phyloP scores from a whole-genome alignment of 805 yeast species.

The Gaillardinia entomophila region DNA sequence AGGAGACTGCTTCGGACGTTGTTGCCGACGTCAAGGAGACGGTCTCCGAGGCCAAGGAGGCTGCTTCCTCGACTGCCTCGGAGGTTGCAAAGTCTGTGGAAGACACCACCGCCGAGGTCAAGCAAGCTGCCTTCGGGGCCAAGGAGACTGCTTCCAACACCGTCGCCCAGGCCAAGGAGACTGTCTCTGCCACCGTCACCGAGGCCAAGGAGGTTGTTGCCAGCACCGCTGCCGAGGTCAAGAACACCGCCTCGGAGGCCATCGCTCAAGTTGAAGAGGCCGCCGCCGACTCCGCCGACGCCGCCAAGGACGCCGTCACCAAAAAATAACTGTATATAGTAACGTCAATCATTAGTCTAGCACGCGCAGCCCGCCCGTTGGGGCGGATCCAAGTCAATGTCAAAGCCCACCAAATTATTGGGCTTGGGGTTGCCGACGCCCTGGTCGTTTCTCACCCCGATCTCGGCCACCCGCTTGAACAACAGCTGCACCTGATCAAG shows the following conservation, averaged over 20 bases:
- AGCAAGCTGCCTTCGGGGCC: too few relatives aligned
- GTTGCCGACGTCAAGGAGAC: conserved; percentile 1
- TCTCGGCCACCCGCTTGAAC: conserved; percentile 30
- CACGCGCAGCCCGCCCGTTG: conserved; percentile 16
- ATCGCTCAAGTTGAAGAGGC: too few relatives aligned
- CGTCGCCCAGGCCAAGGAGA: too few relatives aligned
- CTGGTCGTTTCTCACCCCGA: conserved; percentile 21
- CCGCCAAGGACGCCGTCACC: too few relatives aligned
- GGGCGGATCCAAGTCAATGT: conserved; percentile 19
- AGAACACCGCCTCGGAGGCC: too few relatives aligned
- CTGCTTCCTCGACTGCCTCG: background rate
- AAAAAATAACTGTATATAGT: too few relatives aligned
- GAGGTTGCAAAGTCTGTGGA: background rate
- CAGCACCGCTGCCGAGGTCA: background rate
- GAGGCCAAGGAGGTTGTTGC: background rate
- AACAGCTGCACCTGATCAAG: conserved; percentile 25
- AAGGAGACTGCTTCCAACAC: too few relatives aligned
- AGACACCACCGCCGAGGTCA: too few relatives aligned
- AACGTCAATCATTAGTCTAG: too few relatives aligned
- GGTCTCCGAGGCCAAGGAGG: background rate
- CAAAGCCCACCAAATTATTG: conserved; percentile 23
- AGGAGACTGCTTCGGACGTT: conserved; percentile 1
- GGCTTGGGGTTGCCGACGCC: conserved; percentile 3
- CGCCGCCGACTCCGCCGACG: too few relatives aligned
- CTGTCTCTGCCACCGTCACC: background rate